These are phyloP conservation scores for Aspergillus avenaceus DNA, from an alignment of 495 filamentous ascomycete species.

Conservation along the genomic window DNA sequence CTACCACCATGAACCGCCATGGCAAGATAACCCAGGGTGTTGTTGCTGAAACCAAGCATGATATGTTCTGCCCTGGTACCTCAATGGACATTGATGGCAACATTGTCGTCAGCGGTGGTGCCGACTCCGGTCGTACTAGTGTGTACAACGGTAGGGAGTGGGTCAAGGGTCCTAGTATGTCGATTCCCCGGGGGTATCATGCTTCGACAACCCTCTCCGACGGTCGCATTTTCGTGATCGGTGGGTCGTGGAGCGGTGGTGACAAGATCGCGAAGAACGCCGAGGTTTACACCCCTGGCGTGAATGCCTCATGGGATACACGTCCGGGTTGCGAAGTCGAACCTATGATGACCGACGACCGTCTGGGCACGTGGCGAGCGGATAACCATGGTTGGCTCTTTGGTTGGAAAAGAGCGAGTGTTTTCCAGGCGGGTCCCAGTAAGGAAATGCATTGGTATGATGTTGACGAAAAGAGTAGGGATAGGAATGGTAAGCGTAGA, in stretches of 20 bases:
- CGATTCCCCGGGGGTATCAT: constrained; percentile 55
- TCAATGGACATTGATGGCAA: constrained; percentile 46
- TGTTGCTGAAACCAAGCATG: constrained; percentile 45
- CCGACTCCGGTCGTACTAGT: constrained; percentile 38
- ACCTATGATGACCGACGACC: constrained; percentile 50
- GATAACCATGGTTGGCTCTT: constrained; percentile 64
- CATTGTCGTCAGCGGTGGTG: constrained; percentile 52
- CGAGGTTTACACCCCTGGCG: constrained; percentile 47
- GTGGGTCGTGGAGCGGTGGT: constrained; percentile 52
- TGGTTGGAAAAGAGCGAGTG: constrained; percentile 49
- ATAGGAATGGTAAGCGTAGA: neutral
- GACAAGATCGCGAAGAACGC: constrained; percentile 42
- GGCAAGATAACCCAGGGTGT: constrained; percentile 30
- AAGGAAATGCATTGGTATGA: constrained; percentile 56
- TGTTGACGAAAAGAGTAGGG: constrained; percentile 25
- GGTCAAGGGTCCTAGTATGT: constrained; percentile 34
- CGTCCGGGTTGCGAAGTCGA: constrained; percentile 33
- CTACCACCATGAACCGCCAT: constrained; percentile 36
- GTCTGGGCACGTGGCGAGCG: constrained; percentile 35
- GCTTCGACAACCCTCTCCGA: constrained; percentile 47
- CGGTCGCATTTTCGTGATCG: constrained; percentile 56
- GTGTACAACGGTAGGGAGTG: constrained; percentile 39
- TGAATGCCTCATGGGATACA: constrained; percentile 29
- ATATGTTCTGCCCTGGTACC: constrained; percentile 64
- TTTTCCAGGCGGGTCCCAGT: constrained; percentile 58